phyloP scores from a whole-genome alignment of 768 basidiomycete species.

The Lactarius sp. region DNA sequence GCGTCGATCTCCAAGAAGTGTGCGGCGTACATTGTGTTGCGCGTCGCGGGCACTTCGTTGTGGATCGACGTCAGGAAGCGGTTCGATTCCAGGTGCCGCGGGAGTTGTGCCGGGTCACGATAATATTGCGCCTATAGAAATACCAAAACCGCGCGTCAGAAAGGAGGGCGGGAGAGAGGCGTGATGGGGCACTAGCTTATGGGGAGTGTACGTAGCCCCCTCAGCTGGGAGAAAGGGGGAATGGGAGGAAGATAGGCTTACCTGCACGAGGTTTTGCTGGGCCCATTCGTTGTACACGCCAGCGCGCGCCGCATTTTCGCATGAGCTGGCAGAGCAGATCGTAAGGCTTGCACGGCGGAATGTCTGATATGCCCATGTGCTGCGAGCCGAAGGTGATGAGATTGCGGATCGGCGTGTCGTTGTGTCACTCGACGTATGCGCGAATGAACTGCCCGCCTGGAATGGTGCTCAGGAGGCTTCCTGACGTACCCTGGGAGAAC shows the following conservation, averaged over 20 bases:
- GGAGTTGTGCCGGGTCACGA: constrained; percentile 62
- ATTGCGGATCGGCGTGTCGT: constrained; percentile 63
- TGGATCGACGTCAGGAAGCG: constrained; percentile 73
- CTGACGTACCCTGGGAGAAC: constrained; percentile 68
- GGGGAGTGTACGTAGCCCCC: too few relatives aligned
- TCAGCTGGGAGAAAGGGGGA: not conserved
- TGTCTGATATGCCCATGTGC: constrained; percentile 80
- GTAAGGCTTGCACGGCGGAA: constrained; percentile 57
- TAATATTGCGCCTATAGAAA: constrained; percentile 72
- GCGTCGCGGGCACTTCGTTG: constrained; percentile 56
- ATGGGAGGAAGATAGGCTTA: not conserved
- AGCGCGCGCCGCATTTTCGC: constrained; percentile 48
- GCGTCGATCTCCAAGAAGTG: constrained; percentile 59
- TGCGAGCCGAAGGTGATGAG: constrained; percentile 85
- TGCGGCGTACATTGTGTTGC: constrained; percentile 54
- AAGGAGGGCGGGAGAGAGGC: not conserved
- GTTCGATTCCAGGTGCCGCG: constrained; percentile 53
- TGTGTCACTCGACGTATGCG: constrained; percentile 63
- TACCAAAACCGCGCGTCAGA: not conserved
- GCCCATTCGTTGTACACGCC: constrained; percentile 75
- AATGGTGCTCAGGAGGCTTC: not conserved
- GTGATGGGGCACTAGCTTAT: too few relatives aligned
- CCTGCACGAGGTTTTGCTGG: constrained; percentile 77
- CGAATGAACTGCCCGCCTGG: constrained; percentile 80
- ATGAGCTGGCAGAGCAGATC: constrained; percentile 71